Percentiles rank a stretch among this genome's conserved stretches.
Evolutionary conservation across 495 filamentous ascomycete genomes (phyloP).

Genomic region (Aspergillus nanangensis): DNA sequence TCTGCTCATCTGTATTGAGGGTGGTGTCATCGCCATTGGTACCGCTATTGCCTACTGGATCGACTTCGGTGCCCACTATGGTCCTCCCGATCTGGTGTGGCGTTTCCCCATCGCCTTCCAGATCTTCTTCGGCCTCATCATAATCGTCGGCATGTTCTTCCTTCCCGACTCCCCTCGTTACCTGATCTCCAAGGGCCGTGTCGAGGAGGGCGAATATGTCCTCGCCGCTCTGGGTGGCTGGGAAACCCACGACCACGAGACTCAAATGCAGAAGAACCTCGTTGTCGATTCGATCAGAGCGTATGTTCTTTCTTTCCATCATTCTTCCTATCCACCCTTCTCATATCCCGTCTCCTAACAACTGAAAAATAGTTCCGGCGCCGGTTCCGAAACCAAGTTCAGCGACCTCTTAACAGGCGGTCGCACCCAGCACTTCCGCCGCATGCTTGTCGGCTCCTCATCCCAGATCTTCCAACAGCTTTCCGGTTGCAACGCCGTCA

Average conservation of each 20-base stretch:
- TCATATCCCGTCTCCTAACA: too few species aligned
- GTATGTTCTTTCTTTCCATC: slow-evolving; percentile 33
- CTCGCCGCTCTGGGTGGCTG: slow-evolving; percentile 63
- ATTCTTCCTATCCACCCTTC: background rate
- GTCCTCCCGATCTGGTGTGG: slow-evolving; percentile 61
- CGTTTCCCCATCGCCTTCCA: slow-evolving; percentile 83
- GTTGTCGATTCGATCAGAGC: slow-evolving; percentile 74
- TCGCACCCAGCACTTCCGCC: slow-evolving; percentile 41
- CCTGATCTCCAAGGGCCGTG: slow-evolving; percentile 62
- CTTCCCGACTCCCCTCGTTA: slow-evolving; percentile 77
- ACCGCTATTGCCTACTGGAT: slow-evolving; percentile 79
- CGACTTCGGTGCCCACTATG: slow-evolving; percentile 73
- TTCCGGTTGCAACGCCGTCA: slow-evolving; percentile 73
- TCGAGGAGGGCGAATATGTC: slow-evolving; percentile 64
- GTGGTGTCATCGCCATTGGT: slow-evolving; percentile 74
- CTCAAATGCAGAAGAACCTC: slow-evolving; percentile 55
- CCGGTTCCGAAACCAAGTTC: slow-evolving; percentile 29
- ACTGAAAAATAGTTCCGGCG: slow-evolving; percentile 36
- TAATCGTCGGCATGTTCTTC: slow-evolving; percentile 58
- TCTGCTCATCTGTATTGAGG: slow-evolving; percentile 80
- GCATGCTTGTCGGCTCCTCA: slow-evolving; percentile 49
- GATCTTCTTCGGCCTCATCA: slow-evolving; percentile 65
- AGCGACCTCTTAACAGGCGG: slow-evolving; percentile 39
- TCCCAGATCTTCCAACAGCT: slow-evolving; percentile 82
- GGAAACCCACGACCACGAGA: slow-evolving; percentile 54